A percentile compares a stretch with the other conserved stretches of the same genome.
These are phyloP conservation scores for Cladochytrium replicatum DNA, from an alignment of 192 early-diverging fungal species.

Conservation along the genomic window DNA sequence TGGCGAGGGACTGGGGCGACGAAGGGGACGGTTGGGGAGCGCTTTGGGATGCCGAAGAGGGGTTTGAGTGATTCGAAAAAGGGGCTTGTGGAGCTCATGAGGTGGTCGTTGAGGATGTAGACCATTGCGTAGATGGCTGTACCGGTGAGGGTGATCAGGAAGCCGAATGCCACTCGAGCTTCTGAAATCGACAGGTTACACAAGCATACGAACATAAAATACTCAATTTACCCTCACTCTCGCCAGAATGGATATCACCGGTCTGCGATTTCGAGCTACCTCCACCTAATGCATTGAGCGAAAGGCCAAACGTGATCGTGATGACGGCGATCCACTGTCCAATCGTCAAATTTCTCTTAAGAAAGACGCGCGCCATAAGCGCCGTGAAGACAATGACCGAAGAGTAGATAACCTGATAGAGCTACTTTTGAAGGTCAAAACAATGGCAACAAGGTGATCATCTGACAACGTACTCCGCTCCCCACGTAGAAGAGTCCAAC, in stretches of 20 bases:
- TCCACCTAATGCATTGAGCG: constrained; percentile 16
- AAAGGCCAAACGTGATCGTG: constrained; percentile 27
- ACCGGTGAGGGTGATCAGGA: constrained; percentile 28
- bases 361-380: constrained; percentile 11
- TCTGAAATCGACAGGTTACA: constrained; percentile 5
- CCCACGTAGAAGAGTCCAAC: constrained; percentile 23
- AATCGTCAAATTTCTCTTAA: constrained; percentile 8
- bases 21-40: background rate
- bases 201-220: background rate
- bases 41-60: background rate
- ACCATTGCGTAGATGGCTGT: constrained; percentile 31
- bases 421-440: constrained; percentile 1
- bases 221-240: background rate
- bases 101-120: constrained; percentile 33
- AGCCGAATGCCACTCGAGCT: constrained; percentile 14
- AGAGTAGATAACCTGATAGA: constrained; percentile 33
- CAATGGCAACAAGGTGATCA: constrained; percentile 8
- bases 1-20: constrained; percentile 16
- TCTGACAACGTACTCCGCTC: constrained; percentile 19
- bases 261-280: background rate
- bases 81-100: constrained; percentile 7
- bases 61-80: background rate
- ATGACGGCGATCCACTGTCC: constrained; percentile 25
- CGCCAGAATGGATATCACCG: background rate
- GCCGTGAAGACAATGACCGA: constrained; percentile 32